A percentile compares a stretch with the other conserved stretches of the same genome.
Evolutionary conservation across 306 rosid species (phyloP).

Genomic region (Gastrolobium villosum): DNA sequence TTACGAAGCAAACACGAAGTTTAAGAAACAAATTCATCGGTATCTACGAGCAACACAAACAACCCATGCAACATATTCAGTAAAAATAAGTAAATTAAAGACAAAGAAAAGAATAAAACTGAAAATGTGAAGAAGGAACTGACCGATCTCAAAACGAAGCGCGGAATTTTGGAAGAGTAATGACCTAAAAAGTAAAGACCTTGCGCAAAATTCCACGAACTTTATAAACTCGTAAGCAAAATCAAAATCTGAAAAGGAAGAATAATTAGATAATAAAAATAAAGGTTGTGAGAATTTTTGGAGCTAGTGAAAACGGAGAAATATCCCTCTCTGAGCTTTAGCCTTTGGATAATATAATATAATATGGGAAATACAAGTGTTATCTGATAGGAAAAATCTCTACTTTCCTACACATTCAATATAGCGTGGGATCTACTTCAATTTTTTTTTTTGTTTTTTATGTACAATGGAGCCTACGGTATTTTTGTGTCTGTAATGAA

Average conservation of each 20-base stretch:
- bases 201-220: conserved; percentile 13
- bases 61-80: conserved; percentile 11
- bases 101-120: background rate
- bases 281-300: background rate
- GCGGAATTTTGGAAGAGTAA: conserved; percentile 51
- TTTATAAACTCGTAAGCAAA: background rate
- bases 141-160: conserved; percentile 58
- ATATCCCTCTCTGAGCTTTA: too few species aligned
- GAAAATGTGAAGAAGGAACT: conserved; percentile 48
- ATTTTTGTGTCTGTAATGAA: too few species aligned
- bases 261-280: background rate
- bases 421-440: too few species aligned
- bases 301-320: too few species aligned
- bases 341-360: too few species aligned
- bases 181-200: conserved; percentile 21
- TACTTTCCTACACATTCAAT: too few species aligned
- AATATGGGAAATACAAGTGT: too few species aligned
- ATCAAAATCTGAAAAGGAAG: background rate
- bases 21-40: background rate
- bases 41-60: background rate
- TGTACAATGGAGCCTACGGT: too few species aligned
- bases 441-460: too few species aligned
- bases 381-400: too few species aligned
- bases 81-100: background rate
- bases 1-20: background rate